A percentile compares a stretch with the other conserved stretches of the same genome.
Conservation (phyloP, 495 filamentous ascomycete genomes). For the Evernia prunastri region DNA sequence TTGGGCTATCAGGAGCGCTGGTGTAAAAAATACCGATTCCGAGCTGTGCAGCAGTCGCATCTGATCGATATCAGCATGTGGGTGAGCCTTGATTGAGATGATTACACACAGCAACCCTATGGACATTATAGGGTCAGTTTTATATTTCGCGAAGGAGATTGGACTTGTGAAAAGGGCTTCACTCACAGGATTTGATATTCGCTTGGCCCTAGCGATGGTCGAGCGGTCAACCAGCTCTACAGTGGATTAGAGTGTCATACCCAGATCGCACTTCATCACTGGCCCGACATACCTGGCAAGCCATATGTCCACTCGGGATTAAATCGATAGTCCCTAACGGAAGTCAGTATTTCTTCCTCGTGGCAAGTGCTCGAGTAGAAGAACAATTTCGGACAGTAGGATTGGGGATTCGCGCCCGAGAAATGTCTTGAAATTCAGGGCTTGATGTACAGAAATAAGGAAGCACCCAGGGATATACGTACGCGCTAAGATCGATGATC, state of each 20-base stretch:
- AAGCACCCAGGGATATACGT: neutral
- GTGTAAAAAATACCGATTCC: constrained; percentile 32
- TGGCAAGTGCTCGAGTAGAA: neutral
- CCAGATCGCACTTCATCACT: neutral
- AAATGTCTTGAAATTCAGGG: neutral
- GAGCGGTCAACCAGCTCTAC: constrained; percentile 68
- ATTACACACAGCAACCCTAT: neutral
- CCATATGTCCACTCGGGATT: constrained; percentile 89
- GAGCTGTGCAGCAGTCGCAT: constrained; percentile 87
- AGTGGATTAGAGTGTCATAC: neutral
- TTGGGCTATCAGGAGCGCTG: neutral
- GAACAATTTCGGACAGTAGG: neutral
- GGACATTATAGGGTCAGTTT: neutral
- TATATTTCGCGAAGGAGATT: neutral
- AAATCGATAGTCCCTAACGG: constrained; percentile 71
- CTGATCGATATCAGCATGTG: neutral
- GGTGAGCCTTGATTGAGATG: neutral
- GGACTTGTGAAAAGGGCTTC: constrained; percentile 37
- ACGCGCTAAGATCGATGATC: constrained; percentile 84
- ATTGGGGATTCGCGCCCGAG: neutral
- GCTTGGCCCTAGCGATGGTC: constrained; percentile 72
- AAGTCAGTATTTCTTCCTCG: neutral
- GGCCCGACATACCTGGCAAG: constrained; percentile 48
- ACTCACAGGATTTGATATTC: constrained; percentile 92
- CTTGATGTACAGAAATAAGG: neutral